phyloP scores from a whole-genome alignment of 2,329 filamentous ascomycete species.

The Trichoderma sp. region DNA sequence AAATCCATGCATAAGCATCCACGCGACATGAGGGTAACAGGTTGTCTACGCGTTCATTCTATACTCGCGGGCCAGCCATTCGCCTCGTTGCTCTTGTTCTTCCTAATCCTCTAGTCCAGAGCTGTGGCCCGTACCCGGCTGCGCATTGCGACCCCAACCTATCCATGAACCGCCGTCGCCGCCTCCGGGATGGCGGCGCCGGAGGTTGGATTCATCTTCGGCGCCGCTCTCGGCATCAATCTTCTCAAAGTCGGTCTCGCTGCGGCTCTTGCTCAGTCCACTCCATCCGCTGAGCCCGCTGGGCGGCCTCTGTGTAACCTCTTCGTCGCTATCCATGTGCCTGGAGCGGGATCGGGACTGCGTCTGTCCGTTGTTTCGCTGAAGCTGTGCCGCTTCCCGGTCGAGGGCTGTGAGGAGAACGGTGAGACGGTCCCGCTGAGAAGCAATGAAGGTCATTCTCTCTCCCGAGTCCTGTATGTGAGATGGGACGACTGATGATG shows the following conservation, averaged over 20 bases:
- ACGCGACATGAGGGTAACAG: background rate
- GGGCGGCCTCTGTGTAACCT: constrained; percentile 40
- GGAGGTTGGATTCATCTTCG: constrained; percentile 47
- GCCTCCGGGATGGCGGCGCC: constrained; percentile 31
- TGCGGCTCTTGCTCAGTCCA: constrained; percentile 73
- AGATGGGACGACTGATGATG: constrained; percentile 59
- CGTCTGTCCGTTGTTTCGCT: constrained; percentile 34
- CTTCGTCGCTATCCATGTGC: constrained; percentile 31
- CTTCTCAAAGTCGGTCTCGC: constrained; percentile 85
- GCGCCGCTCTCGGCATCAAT: constrained; percentile 71
- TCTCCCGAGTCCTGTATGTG: constrained; percentile 60
- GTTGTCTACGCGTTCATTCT: constrained; percentile 25
- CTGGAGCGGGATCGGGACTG: constrained; percentile 23
- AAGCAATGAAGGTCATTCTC: constrained; percentile 71
- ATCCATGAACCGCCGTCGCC: constrained; percentile 43
- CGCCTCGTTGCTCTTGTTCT: constrained; percentile 29
- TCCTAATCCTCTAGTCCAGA: constrained; percentile 43
- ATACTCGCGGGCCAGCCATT: constrained; percentile 30
- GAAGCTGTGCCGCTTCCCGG: constrained; percentile 66
- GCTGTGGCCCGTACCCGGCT: constrained; percentile 30
- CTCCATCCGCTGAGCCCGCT: constrained; percentile 49
- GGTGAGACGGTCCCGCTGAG: constrained; percentile 74
- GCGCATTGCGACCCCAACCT: constrained; percentile 46
- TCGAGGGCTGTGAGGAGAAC: constrained; percentile 75
- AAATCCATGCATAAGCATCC: background rate